Conservation (phyloP, 208 protist genomes). For the Trypanosoma platydactyli region DNA sequence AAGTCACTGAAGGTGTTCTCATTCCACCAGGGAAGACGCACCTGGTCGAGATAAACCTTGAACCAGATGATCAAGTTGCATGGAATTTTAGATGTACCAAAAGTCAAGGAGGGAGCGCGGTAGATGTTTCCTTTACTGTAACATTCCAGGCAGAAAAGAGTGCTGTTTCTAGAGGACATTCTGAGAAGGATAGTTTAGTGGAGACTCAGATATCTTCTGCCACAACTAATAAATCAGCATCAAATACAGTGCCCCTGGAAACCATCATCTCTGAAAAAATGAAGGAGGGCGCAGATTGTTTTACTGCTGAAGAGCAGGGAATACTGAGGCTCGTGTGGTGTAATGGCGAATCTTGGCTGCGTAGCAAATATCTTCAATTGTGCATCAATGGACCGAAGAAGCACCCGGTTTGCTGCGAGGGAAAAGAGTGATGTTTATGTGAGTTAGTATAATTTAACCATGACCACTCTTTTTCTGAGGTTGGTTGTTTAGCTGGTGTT, state of each 20-base stretch:
- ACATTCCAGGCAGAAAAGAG: slow-evolving; percentile 13
- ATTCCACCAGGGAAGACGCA: slow-evolving; percentile 54
- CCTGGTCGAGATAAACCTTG: slow-evolving; percentile 29
- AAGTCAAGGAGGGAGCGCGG: slow-evolving; percentile 1
- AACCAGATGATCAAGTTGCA: slow-evolving; percentile 31
- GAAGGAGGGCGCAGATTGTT: slow-evolving; percentile 31
- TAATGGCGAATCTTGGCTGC: slow-evolving; percentile 50
- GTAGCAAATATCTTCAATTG: slow-evolving; percentile 39
- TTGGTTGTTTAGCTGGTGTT: too few relatives aligned
- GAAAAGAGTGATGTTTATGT: too few relatives aligned
- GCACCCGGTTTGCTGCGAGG: too few relatives aligned
- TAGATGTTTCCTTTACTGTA: slow-evolving; percentile 39
- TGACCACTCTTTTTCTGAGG: too few relatives aligned
- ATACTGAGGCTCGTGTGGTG: slow-evolving; percentile 42
- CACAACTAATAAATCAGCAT: slow-evolving; percentile 4
- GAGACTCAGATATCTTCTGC: neutral
- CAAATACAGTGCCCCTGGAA: neutral
- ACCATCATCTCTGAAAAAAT: slow-evolving; percentile 34
- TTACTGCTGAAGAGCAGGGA: slow-evolving; percentile 25
- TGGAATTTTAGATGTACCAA: slow-evolving; percentile 41
- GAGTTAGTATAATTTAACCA: too few relatives aligned
- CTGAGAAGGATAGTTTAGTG: neutral
- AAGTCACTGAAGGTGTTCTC: slow-evolving; percentile 34
- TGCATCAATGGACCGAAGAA: neutral
- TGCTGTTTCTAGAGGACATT: neutral